phyloP scores from a whole-genome alignment of 306 rosid species.

The Cicer pinnatifidum region DNA sequence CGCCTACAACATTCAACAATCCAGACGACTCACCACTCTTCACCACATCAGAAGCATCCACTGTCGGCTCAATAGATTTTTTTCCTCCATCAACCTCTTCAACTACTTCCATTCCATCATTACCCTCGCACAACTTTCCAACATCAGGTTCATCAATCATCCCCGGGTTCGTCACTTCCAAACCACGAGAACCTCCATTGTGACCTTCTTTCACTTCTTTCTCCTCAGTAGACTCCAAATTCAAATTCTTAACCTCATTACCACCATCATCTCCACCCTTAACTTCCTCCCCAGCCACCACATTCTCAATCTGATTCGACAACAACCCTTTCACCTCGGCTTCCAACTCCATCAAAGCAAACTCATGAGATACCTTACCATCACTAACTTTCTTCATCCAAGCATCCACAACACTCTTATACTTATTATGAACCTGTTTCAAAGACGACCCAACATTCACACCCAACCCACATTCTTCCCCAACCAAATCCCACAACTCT shows the following conservation, averaged over 20 bases:
- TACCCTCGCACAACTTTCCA: background rate
- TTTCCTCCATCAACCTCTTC: constrained; percentile 25
- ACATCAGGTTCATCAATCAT: background rate
- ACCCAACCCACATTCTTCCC: constrained; percentile 66
- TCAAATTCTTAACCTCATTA: constrained; percentile 35
- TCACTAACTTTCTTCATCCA: constrained; percentile 50
- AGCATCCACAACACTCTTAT: constrained; percentile 59
- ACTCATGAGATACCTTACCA: constrained; percentile 47
- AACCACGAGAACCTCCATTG: constrained; percentile 30
- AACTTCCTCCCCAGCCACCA: constrained; percentile 34
- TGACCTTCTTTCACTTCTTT: constrained; percentile 10
- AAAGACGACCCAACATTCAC: constrained; percentile 50
- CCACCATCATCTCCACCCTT: constrained; percentile 10
- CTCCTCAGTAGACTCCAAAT: background rate
- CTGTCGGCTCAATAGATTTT: background rate
- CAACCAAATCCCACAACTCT: constrained; percentile 67
- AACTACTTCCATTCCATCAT: constrained; percentile 4
- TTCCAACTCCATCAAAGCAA: constrained; percentile 61
- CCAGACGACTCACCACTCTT: constrained; percentile 43
- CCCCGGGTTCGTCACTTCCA: constrained; percentile 2
- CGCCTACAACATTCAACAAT: constrained; percentile 37
- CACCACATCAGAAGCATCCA: constrained; percentile 20
- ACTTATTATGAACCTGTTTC: constrained; percentile 60
- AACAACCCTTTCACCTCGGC: constrained; percentile 50
- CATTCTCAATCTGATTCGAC: constrained; percentile 31